These are phyloP conservation scores for Uncinocarpus reesii DNA, from an alignment of 2,329 filamentous ascomycete species.

Conservation along the genomic window DNA sequence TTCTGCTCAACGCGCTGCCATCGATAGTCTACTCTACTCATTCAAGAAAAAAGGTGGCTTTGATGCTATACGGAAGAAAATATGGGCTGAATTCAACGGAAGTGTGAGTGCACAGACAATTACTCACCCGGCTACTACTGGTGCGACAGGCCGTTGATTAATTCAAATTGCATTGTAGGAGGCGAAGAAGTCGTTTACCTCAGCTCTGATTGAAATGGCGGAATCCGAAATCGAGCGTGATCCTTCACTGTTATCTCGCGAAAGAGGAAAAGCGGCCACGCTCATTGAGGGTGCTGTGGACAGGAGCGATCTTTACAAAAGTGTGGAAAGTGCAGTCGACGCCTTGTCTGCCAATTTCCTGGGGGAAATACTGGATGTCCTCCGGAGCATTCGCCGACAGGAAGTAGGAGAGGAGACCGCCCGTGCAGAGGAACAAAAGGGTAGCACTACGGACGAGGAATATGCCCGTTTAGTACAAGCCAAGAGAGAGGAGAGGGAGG, in stretches of 20 bases:
- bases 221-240: slow-evolving; percentile 54
- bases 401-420: slow-evolving; percentile 51
- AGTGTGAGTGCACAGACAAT: slow-evolving; percentile 36
- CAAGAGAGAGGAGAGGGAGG: slow-evolving; percentile 44
- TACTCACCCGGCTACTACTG: not conserved
- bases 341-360: slow-evolving; percentile 46
- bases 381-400: slow-evolving; percentile 47
- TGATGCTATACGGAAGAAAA: slow-evolving; percentile 50
- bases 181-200: slow-evolving; percentile 43
- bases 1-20: slow-evolving; percentile 47
- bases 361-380: slow-evolving; percentile 42
- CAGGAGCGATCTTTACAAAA: slow-evolving; percentile 51
- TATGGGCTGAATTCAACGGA: slow-evolving; percentile 49
- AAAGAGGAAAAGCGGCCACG: slow-evolving; percentile 52
- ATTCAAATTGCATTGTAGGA: slow-evolving; percentile 31
- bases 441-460: slow-evolving; percentile 51
- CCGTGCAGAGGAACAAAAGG: slow-evolving; percentile 44
- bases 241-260: slow-evolving; percentile 50
- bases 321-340: slow-evolving; percentile 47
- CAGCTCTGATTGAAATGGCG: slow-evolving; percentile 45
- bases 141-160: not conserved
- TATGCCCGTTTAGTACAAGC: slow-evolving; percentile 46
- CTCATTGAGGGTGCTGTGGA: slow-evolving; percentile 56
- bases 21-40: slow-evolving; percentile 51
- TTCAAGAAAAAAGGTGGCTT: slow-evolving; percentile 60